Conservation (phyloP, 441 rosid species). For the Populus trichocarpa region DNA sequence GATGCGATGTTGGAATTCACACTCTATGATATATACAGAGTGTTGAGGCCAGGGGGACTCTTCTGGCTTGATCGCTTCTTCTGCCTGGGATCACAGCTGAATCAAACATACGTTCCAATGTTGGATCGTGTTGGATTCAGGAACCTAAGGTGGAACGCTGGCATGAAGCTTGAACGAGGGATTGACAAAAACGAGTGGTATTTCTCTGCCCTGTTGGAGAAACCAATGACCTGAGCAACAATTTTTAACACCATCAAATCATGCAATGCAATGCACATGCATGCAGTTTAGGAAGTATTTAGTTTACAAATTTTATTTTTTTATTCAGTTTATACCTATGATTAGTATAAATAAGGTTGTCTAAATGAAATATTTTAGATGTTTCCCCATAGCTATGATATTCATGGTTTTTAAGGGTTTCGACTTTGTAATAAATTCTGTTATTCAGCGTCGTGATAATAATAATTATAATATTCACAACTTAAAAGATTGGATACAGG, state of each 20-base stretch:
- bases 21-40: slow-evolving; percentile 43
- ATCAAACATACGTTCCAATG: slow-evolving; percentile 41
- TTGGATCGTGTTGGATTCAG: slow-evolving; percentile 39
- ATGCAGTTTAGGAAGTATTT: background rate
- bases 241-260: background rate
- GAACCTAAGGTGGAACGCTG: slow-evolving; percentile 44
- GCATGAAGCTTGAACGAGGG: slow-evolving; percentile 40
- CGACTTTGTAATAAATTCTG: no score
- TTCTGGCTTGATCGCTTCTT: slow-evolving; percentile 59
- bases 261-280: background rate
- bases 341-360: no score
- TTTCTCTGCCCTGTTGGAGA: slow-evolving; percentile 50
- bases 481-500: no score
- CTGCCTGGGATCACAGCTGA: slow-evolving; percentile 46
- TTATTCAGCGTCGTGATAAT: no score
- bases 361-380: no score
- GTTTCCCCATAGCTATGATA: no score
- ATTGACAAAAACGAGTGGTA: slow-evolving; percentile 38
- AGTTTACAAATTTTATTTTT: no score
- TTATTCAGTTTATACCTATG: no score
- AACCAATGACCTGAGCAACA: slow-evolving; percentile 31
- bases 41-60: slow-evolving; percentile 54
- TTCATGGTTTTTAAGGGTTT: no score
- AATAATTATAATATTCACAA: no score
- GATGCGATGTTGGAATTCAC: slow-evolving; percentile 44